Conservation (phyloP, 768 basidiomycete genomes). For the Dioszegia crocea region DNA sequence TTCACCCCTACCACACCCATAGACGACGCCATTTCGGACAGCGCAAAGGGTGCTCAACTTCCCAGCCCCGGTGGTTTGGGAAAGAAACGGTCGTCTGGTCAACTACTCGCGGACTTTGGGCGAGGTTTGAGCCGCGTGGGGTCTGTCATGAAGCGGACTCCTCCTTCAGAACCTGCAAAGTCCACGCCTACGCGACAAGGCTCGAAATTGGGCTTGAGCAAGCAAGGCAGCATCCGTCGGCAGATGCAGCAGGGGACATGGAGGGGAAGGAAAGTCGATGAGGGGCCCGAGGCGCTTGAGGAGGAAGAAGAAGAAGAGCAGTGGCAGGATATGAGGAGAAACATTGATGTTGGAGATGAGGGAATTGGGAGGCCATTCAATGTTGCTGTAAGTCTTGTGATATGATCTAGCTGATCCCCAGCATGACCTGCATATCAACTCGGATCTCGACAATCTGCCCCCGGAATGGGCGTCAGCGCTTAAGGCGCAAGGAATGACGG, state of each 20-base stretch:
- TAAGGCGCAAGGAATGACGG: constrained; percentile 29
- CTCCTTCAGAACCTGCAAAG: background rate
- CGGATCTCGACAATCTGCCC: constrained; percentile 28
- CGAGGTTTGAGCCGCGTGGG: constrained; percentile 34
- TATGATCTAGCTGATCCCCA: constrained; percentile 2
- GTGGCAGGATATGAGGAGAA: background rate
- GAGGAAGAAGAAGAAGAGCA: constrained; percentile 10
- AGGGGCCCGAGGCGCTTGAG: constrained; percentile 7
- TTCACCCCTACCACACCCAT: background rate
- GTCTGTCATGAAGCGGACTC: constrained; percentile 27
- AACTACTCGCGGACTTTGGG: constrained; percentile 21
- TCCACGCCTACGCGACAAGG: constrained; percentile 6
- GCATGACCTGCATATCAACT: constrained; percentile 41
- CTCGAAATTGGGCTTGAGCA: constrained; percentile 4
- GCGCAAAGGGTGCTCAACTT: too few species aligned
- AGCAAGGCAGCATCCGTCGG: background rate
- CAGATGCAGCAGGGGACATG: constrained; percentile 2
- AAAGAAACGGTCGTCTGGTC: constrained; percentile 21
- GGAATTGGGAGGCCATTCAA: constrained; percentile 36
- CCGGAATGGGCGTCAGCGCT: constrained; percentile 26
- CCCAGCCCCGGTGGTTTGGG: background rate
- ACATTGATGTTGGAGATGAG: constrained; percentile 19
- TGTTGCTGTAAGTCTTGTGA: constrained; percentile 23
- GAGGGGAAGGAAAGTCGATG: constrained; percentile 4
- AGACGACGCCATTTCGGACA: background rate